A percentile compares a stretch with the other conserved stretches of the same genome.
Conservation (phyloP, 2,329 filamentous ascomycete species). For the Paradendryphiella salina region DNA sequence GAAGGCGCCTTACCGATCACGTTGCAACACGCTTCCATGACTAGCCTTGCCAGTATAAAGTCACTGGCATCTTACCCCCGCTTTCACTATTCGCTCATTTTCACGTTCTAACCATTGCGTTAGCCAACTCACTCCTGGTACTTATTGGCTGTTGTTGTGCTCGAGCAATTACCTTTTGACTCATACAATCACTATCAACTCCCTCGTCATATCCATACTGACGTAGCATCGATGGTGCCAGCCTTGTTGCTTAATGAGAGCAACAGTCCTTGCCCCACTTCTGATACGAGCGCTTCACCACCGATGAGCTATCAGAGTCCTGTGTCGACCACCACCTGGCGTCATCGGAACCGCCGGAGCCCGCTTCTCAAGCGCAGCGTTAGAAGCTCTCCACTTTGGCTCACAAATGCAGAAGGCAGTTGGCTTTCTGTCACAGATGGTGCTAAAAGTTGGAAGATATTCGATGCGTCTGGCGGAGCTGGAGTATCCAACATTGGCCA, state of each 20-base stretch:
- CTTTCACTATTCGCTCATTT: neutral
- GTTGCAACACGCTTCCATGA: constrained; percentile 6
- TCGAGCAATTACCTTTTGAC: neutral
- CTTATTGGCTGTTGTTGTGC: neutral
- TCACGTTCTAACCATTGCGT: neutral
- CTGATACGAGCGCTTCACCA: neutral
- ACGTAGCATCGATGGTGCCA: constrained; percentile 8
- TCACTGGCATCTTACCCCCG: neutral
- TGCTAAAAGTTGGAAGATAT: constrained; percentile 53
- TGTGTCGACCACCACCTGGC: neutral
- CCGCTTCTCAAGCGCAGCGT: constrained; percentile 57
- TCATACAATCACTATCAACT: neutral
- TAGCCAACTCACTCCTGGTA: neutral
- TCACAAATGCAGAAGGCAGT: constrained; percentile 53
- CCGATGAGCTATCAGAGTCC: neutral
- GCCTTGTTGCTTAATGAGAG: constrained; percentile 7
- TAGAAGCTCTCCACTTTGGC: constrained; percentile 53
- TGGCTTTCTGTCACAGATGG: constrained; percentile 57
- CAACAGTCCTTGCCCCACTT: neutral
- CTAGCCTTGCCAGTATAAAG: constrained; percentile 19
- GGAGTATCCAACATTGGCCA: constrained; percentile 74
- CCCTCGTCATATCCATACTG: neutral
- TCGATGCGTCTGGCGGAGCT: constrained; percentile 74
- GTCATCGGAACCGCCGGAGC: neutral
- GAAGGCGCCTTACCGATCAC: constrained; percentile 13